These are phyloP conservation scores for Rostrohypoxylon terebratum DNA, from an alignment of 495 filamentous ascomycete genomes.

Conservation along the genomic window DNA sequence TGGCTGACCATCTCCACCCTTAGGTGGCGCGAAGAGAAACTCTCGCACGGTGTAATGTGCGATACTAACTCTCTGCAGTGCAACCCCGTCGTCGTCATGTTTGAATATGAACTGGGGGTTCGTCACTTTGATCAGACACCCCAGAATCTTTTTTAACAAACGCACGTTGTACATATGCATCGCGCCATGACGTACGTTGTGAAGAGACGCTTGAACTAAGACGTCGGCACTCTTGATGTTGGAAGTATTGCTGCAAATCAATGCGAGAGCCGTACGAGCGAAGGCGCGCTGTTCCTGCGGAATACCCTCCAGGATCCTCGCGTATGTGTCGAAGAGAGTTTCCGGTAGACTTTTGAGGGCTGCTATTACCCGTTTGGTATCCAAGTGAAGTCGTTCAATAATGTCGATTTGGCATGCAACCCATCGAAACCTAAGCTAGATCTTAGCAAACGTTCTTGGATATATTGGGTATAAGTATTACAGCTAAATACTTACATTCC, in stretches of 20 bases:
- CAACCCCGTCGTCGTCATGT: conserved; percentile 17
- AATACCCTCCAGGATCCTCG: conserved; percentile 51
- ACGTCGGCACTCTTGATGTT: conserved; percentile 34
- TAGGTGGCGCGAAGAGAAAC: conserved; percentile 44
- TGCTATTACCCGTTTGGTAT: conserved; percentile 32
- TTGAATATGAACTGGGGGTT: neutral
- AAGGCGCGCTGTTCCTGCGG: conserved; percentile 40
- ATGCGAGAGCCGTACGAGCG: conserved; percentile 44
- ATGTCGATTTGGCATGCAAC: conserved; percentile 59
- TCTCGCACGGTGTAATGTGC: conserved; percentile 54
- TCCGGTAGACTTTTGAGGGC: conserved; percentile 53
- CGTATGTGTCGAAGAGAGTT: conserved; percentile 57
- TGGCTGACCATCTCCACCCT: conserved; percentile 5
- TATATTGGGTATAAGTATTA: neutral
- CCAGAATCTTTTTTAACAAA: conserved; percentile 43
- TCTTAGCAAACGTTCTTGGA: neutral
- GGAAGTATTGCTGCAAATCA: conserved; percentile 46
- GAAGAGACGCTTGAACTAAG: conserved; percentile 37
- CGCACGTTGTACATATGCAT: conserved; percentile 36
- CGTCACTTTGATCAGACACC: conserved; percentile 46
- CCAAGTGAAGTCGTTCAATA: conserved; percentile 44
- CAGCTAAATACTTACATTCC: conserved; percentile 53
- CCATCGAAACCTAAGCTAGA: conserved; percentile 58
- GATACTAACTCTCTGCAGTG: conserved; percentile 33
- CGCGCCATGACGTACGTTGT: conserved; percentile 33